A percentile compares a stretch with the other conserved stretches of the same genome.
These are phyloP conservation scores for Penicillium fuscoglaucum DNA, from an alignment of 2,329 filamentous ascomycete genomes.

Conservation along the genomic window DNA sequence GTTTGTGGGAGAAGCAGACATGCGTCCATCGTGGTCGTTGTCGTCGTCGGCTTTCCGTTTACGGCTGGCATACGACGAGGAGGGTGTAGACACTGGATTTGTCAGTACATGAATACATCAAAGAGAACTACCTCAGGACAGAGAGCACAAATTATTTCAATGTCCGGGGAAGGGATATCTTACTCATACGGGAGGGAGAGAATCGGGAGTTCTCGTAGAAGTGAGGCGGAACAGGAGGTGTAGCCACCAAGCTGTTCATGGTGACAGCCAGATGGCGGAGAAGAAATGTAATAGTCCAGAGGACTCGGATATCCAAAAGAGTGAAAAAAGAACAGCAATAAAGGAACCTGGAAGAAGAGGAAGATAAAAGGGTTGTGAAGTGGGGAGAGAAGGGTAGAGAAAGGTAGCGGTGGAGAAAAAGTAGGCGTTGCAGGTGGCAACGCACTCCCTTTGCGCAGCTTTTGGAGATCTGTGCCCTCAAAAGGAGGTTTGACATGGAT, in stretches of 20 bases:
- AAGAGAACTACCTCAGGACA: not conserved
- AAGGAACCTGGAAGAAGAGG: conserved; percentile 14
- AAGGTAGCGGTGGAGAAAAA: conserved; percentile 38
- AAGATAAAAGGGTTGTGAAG: conserved; percentile 21
- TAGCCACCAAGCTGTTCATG: conserved; percentile 64
- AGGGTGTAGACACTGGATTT: conserved; percentile 40
- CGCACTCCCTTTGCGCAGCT: conserved; percentile 28
- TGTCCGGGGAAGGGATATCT: conserved; percentile 26
- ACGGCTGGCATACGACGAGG: conserved; percentile 48
- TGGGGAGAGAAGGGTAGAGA: conserved; percentile 27
- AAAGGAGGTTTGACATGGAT: conserved; percentile 1
- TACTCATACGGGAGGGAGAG: conserved; percentile 62
- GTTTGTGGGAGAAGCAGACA: conserved; percentile 82
- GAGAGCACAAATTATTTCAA: conserved; percentile 10
- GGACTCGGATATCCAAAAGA: conserved; percentile 8
- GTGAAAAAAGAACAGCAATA: conserved; percentile 12
- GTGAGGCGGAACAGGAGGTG: conserved; percentile 62
- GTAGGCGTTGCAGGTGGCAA: conserved; percentile 40
- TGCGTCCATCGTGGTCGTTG: conserved; percentile 70
- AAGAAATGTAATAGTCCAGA: conserved; percentile 1
- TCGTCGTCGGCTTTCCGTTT: conserved; percentile 90
- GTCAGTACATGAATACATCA: conserved; percentile 17
- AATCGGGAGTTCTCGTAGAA: conserved; percentile 61
- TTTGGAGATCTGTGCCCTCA: conserved; percentile 21
- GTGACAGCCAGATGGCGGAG: conserved; percentile 39